phyloP scores from a whole-genome alignment of 345 rosid species.

The Garcia nutans region DNA sequence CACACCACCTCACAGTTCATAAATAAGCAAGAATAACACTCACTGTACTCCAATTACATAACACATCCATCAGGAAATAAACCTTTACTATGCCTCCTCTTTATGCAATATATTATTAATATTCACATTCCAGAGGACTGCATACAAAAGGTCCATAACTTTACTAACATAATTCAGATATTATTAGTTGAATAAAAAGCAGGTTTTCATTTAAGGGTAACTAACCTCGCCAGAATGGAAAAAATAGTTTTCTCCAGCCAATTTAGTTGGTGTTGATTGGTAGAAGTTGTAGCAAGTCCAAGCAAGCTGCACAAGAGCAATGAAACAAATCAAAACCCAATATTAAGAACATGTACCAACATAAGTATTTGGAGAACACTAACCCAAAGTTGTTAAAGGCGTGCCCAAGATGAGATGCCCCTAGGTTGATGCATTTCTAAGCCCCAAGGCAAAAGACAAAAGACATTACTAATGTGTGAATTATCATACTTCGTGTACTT shows the following conservation, averaged over 20 bases:
- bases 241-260: conserved; percentile 97
- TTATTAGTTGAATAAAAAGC: background rate
- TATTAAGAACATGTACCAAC: background rate
- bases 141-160: background rate
- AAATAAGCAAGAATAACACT: background rate
- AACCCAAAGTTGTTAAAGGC: background rate
- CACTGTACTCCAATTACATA: background rate
- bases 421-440: background rate
- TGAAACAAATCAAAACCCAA: background rate
- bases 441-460: background rate
- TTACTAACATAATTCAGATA: background rate
- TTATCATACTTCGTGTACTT: background rate
- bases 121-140: background rate
- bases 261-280: conserved; percentile 85
- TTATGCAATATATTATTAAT: background rate
- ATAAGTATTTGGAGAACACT: background rate
- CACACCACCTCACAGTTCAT: background rate
- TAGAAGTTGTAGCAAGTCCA: conserved; percentile 99
- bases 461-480: background rate
- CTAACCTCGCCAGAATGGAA: conserved; percentile 70
- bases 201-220: background rate
- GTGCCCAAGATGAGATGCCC: background rate
- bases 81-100: background rate
- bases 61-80: background rate
- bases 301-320: conserved; percentile 63